Base-by-base conservation (phyloP, 176 grass and related monocot species). In the Poa pratensis region DNA sequence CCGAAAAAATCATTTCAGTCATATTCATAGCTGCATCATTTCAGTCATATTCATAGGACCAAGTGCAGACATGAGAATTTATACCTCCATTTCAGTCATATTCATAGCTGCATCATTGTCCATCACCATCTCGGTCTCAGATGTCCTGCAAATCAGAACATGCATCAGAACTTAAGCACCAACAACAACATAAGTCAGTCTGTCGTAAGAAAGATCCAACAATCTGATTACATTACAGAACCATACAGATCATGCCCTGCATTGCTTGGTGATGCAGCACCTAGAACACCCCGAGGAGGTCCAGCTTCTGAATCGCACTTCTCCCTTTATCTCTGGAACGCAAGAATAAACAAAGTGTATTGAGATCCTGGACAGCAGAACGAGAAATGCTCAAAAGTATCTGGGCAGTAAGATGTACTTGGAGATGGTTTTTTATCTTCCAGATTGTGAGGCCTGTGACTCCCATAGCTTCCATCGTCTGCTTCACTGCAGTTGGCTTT, bases 371-470 rank as follows among this genome's bases (percentile, higher is more conserved):
- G 50, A 64, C 62, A 13, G 60, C 2, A 19, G n/a, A 69, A 80
- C 18, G 14, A 49, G 48, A 19, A 85, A 50, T 55, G 14, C 43
- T 28, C 4, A 10, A 35, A 35, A 15, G 50, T 53, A 81, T 89
- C 63, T 18, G 45, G 61, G 6, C 26, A 10, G 13, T 30, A 16
- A 0, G 30, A 86, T 13, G 20, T 77, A 91, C 90, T 43, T 91
- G 76, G 53, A 91, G 82, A 80, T 91, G 90, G 59, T 86, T 91
- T 45, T 91, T 91, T 26, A 91, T 53, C 55, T 91, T 87, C 28
- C 30, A 4, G 32, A 59, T 53, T 35, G 78, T 88, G 11, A 91
- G 78, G 37, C 82, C 65, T 53, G 17, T 35, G 73, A 82, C 86
- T 49, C 86, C 86, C 86, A 88, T 82, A 66, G 78, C 82, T 78